These are phyloP conservation scores for Rhazya stricta DNA, from an alignment of 257 asterid genomes.

Conservation along the genomic window DNA sequence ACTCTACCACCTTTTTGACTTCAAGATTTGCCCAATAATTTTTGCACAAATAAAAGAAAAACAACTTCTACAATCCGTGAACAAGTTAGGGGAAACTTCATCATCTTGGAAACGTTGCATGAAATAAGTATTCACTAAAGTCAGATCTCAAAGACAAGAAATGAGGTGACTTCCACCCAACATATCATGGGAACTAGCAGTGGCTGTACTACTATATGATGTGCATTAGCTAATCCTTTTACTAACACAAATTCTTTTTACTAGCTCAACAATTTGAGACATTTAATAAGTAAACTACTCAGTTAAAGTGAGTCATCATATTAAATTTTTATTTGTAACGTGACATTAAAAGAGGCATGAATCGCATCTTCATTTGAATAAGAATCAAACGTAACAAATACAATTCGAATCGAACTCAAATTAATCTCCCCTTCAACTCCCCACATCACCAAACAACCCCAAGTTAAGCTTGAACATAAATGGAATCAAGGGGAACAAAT, in stretches of 20 bases:
- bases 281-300: too few relatives aligned
- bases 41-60: background rate
- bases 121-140: background rate
- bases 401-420: too few relatives aligned
- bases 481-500: constrained; percentile 1
- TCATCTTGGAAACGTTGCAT: background rate
- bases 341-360: too few relatives aligned
- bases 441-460: too few relatives aligned
- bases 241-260: too few relatives aligned
- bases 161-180: constrained; percentile 18
- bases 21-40: background rate
- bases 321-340: too few relatives aligned
- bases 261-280: too few relatives aligned
- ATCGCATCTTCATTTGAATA: too few relatives aligned
- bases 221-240: background rate
- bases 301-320: too few relatives aligned
- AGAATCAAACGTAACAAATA: too few relatives aligned
- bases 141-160: constrained; percentile 14
- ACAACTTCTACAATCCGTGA: background rate
- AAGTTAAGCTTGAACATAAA: background rate
- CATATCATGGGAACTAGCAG: background rate
- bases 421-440: too few relatives aligned
- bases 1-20: background rate
- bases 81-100: constrained; percentile 18
- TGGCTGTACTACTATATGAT: background rate